Conservation (phyloP, 1,139 yeast genomes). For the Scheffersomyces lignicola region DNA sequence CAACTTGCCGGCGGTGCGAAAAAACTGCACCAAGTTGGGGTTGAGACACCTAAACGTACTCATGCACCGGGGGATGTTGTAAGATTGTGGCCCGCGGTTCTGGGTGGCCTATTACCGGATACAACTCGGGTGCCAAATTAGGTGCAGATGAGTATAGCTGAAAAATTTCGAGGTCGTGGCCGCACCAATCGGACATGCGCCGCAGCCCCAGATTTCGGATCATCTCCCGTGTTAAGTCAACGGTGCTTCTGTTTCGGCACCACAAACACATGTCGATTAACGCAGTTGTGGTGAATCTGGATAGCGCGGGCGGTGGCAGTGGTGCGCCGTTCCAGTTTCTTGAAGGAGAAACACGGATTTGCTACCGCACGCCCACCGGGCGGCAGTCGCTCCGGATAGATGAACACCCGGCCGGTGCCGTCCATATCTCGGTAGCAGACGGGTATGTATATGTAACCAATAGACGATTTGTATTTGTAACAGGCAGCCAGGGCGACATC, state of each 20-base stretch:
- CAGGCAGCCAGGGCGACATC: conserved; percentile 42
- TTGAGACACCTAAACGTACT: neutral
- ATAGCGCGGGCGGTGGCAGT: too few species aligned
- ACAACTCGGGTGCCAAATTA: too few species aligned
- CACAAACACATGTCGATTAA: conserved; percentile 31
- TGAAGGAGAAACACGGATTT: conserved; percentile 19
- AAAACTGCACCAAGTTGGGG: neutral
- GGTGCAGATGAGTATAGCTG: too few species aligned
- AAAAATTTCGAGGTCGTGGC: too few species aligned
- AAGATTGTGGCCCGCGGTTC: too few species aligned
- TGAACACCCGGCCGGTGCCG: conserved; percentile 12
- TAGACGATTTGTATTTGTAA: conserved; percentile 35
- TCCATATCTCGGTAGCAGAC: conserved; percentile 29
- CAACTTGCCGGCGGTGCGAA: neutral
- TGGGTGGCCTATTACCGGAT: too few species aligned
- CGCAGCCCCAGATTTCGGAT: too few species aligned
- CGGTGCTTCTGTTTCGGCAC: neutral
- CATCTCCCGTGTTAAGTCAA: too few species aligned
- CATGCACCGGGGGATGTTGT: too few species aligned
- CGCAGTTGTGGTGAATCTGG: conserved; percentile 24
- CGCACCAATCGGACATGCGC: too few species aligned
- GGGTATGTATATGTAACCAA: conserved; percentile 41
- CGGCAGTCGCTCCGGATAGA: conserved; percentile 24
- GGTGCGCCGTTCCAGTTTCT: conserved; percentile 25
- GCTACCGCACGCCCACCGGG: conserved; percentile 19